phyloP scores from a whole-genome alignment of 2,329 filamentous ascomycete species.

The Pseudocercospora eumusae region DNA sequence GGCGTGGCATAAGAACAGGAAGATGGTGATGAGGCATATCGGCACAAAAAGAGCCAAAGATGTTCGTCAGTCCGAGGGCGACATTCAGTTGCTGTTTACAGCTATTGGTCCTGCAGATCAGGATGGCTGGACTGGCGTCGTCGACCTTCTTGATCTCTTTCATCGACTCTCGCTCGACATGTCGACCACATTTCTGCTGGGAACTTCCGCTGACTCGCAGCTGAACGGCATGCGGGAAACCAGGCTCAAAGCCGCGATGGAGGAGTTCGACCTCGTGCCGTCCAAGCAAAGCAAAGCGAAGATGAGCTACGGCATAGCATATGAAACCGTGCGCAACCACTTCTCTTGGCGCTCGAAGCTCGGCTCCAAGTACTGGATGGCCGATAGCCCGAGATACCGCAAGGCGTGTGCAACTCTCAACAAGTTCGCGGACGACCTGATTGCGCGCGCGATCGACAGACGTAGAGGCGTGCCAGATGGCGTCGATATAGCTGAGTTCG shows the following conservation, averaged over 20 bases:
- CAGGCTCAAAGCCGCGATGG: constrained; percentile 25
- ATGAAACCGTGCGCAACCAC: constrained; percentile 30
- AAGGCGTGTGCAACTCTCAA: constrained; percentile 39
- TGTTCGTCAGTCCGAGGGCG: constrained; percentile 20
- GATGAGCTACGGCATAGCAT: constrained; percentile 26
- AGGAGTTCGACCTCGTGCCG: constrained; percentile 28
- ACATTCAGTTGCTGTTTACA: constrained; percentile 25
- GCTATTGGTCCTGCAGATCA: constrained; percentile 19
- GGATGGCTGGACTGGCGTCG: constrained; percentile 30
- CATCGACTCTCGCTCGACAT: constrained; percentile 43
- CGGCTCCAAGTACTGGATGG: constrained; percentile 46
- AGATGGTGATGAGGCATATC: constrained; percentile 28
- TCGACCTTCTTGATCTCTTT: constrained; percentile 39
- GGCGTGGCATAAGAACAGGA: constrained; percentile 27
- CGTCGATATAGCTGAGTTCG: constrained; percentile 33
- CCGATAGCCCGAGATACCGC: constrained; percentile 44
- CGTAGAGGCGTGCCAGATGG: constrained; percentile 2
- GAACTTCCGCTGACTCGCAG: constrained; percentile 34
- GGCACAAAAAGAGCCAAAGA: constrained; percentile 25
- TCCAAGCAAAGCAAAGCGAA: constrained; percentile 13
- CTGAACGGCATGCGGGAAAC: constrained; percentile 25
- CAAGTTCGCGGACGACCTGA: constrained; percentile 26
- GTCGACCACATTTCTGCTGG: constrained; percentile 40
- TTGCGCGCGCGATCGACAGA: constrained; percentile 22
- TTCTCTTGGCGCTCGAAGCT: constrained; percentile 28